phyloP scores from a whole-genome alignment of 805 yeast species.

The Kazachstania kunashirensis region DNA sequence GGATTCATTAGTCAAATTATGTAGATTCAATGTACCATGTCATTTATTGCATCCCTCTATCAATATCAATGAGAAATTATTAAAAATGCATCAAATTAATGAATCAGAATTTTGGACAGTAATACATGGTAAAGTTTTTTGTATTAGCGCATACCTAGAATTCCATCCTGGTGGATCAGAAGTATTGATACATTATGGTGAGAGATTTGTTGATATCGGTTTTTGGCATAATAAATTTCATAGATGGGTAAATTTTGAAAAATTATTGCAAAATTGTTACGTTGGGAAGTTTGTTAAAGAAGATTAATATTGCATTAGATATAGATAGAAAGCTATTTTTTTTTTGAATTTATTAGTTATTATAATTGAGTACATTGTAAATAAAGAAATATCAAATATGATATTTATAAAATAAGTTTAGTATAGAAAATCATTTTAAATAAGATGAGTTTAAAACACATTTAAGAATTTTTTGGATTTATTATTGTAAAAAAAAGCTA shows the following conservation, averaged over 20 bases:
- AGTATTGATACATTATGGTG: constrained; percentile 57
- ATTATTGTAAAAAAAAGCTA: background rate
- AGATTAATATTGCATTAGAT: too few species aligned
- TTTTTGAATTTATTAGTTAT: too few species aligned
- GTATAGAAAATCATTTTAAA: too few species aligned
- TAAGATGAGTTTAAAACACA: too few species aligned
- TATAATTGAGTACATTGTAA: too few species aligned
- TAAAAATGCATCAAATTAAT: constrained; percentile 44
- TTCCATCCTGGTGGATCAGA: constrained; percentile 92
- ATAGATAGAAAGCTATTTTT: too few species aligned
- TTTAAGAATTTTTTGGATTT: too few species aligned
- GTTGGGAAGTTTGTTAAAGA: constrained; percentile 44
- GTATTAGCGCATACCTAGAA: constrained; percentile 70
- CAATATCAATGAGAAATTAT: constrained; percentile 45
- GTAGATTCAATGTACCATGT: constrained; percentile 3
- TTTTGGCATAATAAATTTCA: constrained; percentile 61
- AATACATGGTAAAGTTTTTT: constrained; percentile 71
- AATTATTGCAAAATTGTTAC: constrained; percentile 67
- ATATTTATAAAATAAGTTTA: too few species aligned
- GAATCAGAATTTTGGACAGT: constrained; percentile 79
- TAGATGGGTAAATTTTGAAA: constrained; percentile 75
- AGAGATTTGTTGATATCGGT: constrained; percentile 74
- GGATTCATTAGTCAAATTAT: constrained; percentile 3
- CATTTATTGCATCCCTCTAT: constrained; percentile 34
- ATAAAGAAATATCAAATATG: too few species aligned